These are phyloP conservation scores for Cladosporium oxysporum DNA, from an alignment of 2,329 filamentous ascomycete genomes.

Conservation along the genomic window DNA sequence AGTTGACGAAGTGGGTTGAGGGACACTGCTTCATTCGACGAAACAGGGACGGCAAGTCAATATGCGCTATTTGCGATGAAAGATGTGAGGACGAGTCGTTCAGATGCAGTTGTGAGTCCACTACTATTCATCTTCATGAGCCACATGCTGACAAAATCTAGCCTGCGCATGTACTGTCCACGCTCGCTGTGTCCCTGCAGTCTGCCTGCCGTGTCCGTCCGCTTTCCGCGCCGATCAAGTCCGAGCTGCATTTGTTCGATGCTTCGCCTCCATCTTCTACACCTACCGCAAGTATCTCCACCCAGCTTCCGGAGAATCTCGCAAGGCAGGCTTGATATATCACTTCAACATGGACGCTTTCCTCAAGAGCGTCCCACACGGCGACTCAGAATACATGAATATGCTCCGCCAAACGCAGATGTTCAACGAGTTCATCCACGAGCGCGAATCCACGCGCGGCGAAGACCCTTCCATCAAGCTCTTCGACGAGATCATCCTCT, in stretches of 20 bases:
- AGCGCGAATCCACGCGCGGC: slow-evolving; percentile 67
- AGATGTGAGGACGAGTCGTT: slow-evolving; percentile 73
- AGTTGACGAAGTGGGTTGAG: slow-evolving; percentile 80
- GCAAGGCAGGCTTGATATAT: slow-evolving; percentile 63
- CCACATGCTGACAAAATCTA: slow-evolving; percentile 21
- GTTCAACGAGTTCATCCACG: slow-evolving; percentile 73
- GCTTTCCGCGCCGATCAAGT: slow-evolving; percentile 68
- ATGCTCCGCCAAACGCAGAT: slow-evolving; percentile 66
- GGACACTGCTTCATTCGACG: slow-evolving; percentile 76
- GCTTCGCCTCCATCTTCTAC: slow-evolving; percentile 68
- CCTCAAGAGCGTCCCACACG: slow-evolving; percentile 62
- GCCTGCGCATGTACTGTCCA: slow-evolving; percentile 62
- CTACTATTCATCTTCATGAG: not conserved
- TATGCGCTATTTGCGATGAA: slow-evolving; percentile 76
- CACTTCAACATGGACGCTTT: slow-evolving; percentile 69
- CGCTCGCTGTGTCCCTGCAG: slow-evolving; percentile 59
- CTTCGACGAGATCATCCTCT: slow-evolving; percentile 82
- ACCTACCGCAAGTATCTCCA: slow-evolving; percentile 66
- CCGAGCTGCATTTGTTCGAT: slow-evolving; percentile 67
- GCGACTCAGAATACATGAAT: slow-evolving; percentile 64
- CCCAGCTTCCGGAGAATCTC: slow-evolving; percentile 61
- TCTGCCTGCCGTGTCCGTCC: slow-evolving; percentile 66
- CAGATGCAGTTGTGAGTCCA: slow-evolving; percentile 60
- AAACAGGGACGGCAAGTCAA: slow-evolving; percentile 58
- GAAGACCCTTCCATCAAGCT: slow-evolving; percentile 69